Base-by-base conservation (phyloP, 306 rosid genomes). In the Lathyrus sativus region DNA sequence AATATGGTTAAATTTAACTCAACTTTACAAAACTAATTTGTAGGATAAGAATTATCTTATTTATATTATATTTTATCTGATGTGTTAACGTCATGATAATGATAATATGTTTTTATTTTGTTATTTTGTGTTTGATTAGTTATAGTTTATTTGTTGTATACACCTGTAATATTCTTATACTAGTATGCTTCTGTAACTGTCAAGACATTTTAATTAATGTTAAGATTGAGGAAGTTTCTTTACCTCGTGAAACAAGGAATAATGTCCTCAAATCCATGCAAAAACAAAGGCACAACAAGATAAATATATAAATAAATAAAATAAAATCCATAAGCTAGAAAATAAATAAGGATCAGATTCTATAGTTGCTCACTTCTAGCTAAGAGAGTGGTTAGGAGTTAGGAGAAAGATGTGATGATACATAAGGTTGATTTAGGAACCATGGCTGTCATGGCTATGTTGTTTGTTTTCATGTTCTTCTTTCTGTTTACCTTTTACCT, bases 371-470 rank as follows among this genome's bases (percentile, higher is more conserved):
- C 85, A 66, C 89, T 83, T 79, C 11, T 77, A 73, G 90, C 76
- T 83, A 78, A 83, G 75, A 83, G 77, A 78, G 87, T 80, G 70
- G 89, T 85, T 88, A 74, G 70, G 62, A 63, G 83, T 83, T 85
- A 69, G 65, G 62, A 63, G 71, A 15, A 66, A 61, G 4, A 63
- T 81, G 80, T 83, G 68, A 63, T 67, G 38, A 51, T 39, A 49
- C 61, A 60, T 66, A 62, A 68, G 71, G 63, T 75, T 76, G 81
- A 71, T 84, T 65, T 69, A 66, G 48, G 55, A 79, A 76, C 66
- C 28, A 14, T 63, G 76, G 65, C 75, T 83, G 81, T 65, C 81
- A 73, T 73, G 78, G 80, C 81, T 60, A 31, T 4, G 45, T 80
- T 83, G 84, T 83, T 78, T 80, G 80, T 74, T 75, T 79, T 56